phyloP scores from a whole-genome alignment of 495 filamentous ascomycete genomes.

The Aspergillus indologenus region DNA sequence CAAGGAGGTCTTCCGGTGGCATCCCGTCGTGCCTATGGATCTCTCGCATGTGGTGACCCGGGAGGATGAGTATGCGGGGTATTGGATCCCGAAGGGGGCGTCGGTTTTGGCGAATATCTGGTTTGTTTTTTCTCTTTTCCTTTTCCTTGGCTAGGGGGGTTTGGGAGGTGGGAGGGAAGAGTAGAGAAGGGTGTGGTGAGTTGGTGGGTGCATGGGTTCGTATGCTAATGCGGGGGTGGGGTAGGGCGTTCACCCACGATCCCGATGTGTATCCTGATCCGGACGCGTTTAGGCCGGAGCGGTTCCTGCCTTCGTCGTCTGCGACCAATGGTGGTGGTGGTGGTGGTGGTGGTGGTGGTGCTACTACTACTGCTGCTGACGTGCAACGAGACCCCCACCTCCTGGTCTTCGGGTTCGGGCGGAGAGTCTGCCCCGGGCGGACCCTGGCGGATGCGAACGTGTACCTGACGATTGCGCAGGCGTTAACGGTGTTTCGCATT shows the following conservation, averaged over 20 bases:
- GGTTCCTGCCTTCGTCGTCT: conserved; percentile 23
- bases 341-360: no score
- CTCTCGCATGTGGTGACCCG: conserved; percentile 54
- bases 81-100: conserved; percentile 49
- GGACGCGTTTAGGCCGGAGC: conserved; percentile 35
- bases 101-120: conserved; percentile 48
- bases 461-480: conserved; percentile 33
- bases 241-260: conserved; percentile 35
- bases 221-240: no score
- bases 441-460: conserved; percentile 34
- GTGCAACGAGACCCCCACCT: conserved; percentile 28
- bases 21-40: conserved; percentile 39
- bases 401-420: conserved; percentile 37
- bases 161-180: no score
- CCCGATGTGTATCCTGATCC: conserved; percentile 32
- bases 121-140: conserved; percentile 18
- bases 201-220: background rate
- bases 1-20: conserved; percentile 46
- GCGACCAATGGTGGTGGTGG: no score
- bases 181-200: no score
- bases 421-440: conserved; percentile 39
- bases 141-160: no score
- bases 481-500: conserved; percentile 40
- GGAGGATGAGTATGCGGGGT: conserved; percentile 53
- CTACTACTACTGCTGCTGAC: no score